Evolutionary conservation across 176 grass and related monocot species (phyloP).

Genomic region (Leersia perrieri): DNA sequence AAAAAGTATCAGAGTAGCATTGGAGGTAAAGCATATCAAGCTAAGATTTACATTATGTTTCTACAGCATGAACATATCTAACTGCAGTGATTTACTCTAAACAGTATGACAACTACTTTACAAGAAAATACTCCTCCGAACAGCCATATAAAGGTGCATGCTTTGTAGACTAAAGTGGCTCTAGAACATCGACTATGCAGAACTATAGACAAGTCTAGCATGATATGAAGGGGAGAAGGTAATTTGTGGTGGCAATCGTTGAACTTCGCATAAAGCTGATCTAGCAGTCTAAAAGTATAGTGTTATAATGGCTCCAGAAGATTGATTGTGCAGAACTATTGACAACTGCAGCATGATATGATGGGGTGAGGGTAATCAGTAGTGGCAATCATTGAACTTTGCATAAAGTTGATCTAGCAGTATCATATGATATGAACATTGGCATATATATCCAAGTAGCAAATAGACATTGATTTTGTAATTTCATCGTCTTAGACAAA

Average conservation of each 20-base stretch:
- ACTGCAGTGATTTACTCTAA: neutral
- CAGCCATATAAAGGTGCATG: neutral
- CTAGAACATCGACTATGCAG: neutral
- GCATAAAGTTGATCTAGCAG: neutral
- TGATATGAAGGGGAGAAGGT: neutral
- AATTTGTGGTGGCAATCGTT: neutral
- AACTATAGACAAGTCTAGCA: neutral
- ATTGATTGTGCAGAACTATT: neutral
- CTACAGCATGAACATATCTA: slow-evolving; percentile 2
- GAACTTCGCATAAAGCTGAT: neutral
- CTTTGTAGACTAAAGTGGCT: neutral
- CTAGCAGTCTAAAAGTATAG: neutral
- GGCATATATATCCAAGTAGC: slow-evolving; percentile 3
- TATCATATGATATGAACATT: slow-evolving; percentile 9
- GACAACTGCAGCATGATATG: neutral
- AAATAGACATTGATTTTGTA: neutral
- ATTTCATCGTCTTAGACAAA: neutral
- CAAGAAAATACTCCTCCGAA: slow-evolving; percentile 6
- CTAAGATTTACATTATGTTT: neutral
- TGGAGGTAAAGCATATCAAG: neutral
- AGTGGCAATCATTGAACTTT: neutral
- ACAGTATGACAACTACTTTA: neutral
- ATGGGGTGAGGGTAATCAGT: neutral
- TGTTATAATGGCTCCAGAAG: neutral
- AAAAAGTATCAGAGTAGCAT: neutral